phyloP scores from a whole-genome alignment of 441 rosid genomes.

The Melianthus villosus region DNA sequence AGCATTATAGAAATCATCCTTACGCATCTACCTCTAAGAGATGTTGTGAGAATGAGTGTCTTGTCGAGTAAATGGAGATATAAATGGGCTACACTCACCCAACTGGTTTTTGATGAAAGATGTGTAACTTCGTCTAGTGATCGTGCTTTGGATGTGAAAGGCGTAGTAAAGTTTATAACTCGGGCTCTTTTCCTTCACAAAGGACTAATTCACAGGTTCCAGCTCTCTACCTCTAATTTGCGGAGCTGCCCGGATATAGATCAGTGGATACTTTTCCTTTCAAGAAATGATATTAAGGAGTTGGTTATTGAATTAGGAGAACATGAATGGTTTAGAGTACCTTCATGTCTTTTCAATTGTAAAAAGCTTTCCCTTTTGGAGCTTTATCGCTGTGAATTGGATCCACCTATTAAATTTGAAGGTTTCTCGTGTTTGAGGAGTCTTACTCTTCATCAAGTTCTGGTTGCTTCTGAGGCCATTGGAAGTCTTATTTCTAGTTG shows the following conservation, averaged over 20 bases:
- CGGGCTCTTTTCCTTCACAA: slow-evolving; percentile 66
- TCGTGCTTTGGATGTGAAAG: slow-evolving; percentile 19
- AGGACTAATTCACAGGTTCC: slow-evolving; percentile 81
- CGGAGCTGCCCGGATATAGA: slow-evolving; percentile 65
- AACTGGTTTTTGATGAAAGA: slow-evolving; percentile 52
- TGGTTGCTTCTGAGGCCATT: slow-evolving; percentile 57
- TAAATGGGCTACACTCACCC: slow-evolving; percentile 50
- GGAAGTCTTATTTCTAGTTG: slow-evolving; percentile 60
- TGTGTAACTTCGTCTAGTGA: slow-evolving; percentile 26
- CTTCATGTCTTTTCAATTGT: slow-evolving; percentile 59
- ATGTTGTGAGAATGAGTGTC: slow-evolving; percentile 57
- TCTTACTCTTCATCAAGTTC: slow-evolving; percentile 64
- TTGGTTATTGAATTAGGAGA: slow-evolving; percentile 70
- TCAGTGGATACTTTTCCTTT: slow-evolving; percentile 88
- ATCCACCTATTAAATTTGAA: slow-evolving; percentile 47
- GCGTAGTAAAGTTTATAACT: slow-evolving; percentile 46
- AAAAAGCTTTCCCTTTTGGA: slow-evolving; percentile 52
- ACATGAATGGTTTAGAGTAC: slow-evolving; percentile 71
- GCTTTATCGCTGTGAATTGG: slow-evolving; percentile 61
- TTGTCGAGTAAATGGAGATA: slow-evolving; percentile 71
- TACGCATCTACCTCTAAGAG: slow-evolving; percentile 43
- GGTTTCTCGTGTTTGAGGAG: slow-evolving; percentile 56
- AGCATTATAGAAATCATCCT: slow-evolving; percentile 62
- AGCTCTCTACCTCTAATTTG: slow-evolving; percentile 41
- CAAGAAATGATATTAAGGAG: slow-evolving; percentile 51